Evolutionary conservation across 2,329 filamentous ascomycete species (phyloP).

Genomic region (Aquanectria penicillioides): DNA sequence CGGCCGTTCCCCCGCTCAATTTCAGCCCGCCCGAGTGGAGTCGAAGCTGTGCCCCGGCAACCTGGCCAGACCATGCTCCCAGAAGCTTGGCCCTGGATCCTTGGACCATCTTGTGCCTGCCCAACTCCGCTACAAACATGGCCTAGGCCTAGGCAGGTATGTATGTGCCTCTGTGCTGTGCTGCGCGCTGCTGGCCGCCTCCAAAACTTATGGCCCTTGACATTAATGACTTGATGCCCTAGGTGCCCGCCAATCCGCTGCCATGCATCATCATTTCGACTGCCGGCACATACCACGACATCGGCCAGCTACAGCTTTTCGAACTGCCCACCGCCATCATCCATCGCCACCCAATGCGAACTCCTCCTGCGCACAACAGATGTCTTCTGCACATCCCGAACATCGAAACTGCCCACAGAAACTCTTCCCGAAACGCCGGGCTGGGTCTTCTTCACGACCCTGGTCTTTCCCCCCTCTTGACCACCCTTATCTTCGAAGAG

Average conservation of each 20-base stretch:
- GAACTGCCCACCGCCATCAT: too few relatives aligned
- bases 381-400: too few relatives aligned
- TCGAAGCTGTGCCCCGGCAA: conserved; percentile 12
- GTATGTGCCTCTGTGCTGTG: not conserved
- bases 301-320: not conserved
- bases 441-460: conserved; percentile 15
- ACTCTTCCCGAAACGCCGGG: conserved; percentile 27
- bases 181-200: too few relatives aligned
- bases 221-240: too few relatives aligned
- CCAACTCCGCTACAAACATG: not conserved
- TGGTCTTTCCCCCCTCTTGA: conserved; percentile 9
- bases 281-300: not conserved
- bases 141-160: too few relatives aligned
- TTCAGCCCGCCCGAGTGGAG: conserved; percentile 36
- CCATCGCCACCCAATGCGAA: too few relatives aligned
- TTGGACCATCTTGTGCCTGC: conserved; percentile 4
- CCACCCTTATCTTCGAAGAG: conserved; percentile 16
- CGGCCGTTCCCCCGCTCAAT: conserved; percentile 38
- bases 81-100: conserved; percentile 18
- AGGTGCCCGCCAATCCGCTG: not conserved
- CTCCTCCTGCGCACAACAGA: not conserved
- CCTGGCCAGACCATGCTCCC: not conserved
- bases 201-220: too few relatives aligned
- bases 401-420: not conserved
- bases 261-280: not conserved